These are phyloP conservation scores for Komagataella kurtzmanii DNA, from an alignment of 805 yeast genomes.

Conservation along the genomic window DNA sequence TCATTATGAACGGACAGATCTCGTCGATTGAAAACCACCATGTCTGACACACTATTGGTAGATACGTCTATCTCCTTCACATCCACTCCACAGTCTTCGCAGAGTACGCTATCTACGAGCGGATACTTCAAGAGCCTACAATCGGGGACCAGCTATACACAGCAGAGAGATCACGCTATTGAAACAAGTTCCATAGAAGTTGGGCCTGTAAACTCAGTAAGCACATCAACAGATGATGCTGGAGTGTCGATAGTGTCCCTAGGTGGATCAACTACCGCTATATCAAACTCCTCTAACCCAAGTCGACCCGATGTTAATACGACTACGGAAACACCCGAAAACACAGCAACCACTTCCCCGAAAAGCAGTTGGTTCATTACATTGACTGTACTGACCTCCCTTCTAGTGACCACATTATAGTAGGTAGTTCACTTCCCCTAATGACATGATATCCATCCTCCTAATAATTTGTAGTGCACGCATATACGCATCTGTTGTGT, in stretches of 20 bases:
- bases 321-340: neutral
- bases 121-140: neutral
- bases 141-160: neutral
- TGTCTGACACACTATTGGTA: neutral
- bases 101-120: neutral
- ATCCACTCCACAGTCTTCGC: neutral
- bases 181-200: neutral
- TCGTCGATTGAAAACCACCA: neutral
- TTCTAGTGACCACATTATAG: neutral
- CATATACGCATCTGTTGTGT: neutral
- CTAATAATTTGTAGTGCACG: neutral
- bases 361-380: neutral
- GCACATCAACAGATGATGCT: neutral
- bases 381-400: neutral
- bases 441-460: neutral
- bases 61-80: neutral
- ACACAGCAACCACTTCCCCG: slow-evolving; percentile 8
- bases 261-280: neutral
- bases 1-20: too few species aligned
- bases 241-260: neutral
- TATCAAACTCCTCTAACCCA: neutral
- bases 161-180: neutral
- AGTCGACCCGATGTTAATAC: neutral
- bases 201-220: neutral
- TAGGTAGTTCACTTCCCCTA: neutral